These are phyloP conservation scores for Stentor coeruleus DNA, from an alignment of 73 alveolate genomes.

Conservation along the genomic window DNA sequence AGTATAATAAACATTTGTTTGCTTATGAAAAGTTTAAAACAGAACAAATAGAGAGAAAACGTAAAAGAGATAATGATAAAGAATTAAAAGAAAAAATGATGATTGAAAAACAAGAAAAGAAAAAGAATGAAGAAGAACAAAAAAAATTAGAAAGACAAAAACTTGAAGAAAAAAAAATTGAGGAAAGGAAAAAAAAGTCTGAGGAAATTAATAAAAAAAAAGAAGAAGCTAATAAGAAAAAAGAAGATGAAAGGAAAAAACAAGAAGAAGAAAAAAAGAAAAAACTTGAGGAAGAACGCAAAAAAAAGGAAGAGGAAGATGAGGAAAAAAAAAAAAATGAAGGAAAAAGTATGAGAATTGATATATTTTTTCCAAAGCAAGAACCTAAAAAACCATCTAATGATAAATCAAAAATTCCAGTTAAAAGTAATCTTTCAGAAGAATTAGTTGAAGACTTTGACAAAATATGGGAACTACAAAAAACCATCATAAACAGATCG, in stretches of 20 bases:
- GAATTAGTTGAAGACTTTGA: not conserved
- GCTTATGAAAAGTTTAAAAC: not conserved
- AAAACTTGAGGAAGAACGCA: not conserved
- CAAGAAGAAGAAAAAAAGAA: not conserved
- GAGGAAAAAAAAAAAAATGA: not conserved
- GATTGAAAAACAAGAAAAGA: not conserved
- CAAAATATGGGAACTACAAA: not conserved
- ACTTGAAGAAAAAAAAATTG: no score
- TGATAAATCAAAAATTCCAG: not conserved
- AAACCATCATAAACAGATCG: not conserved
- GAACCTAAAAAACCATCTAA: not conserved
- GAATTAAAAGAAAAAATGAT: not conserved
- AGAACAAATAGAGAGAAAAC: not conserved
- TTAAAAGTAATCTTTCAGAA: not conserved
- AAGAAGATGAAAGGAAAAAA: not conserved
- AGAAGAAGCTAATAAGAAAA: not conserved
- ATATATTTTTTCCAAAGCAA: not conserved
- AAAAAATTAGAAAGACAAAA: no score
- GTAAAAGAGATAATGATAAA: not conserved
- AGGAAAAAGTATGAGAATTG: no score
- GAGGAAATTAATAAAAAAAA: not conserved
- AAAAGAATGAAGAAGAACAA: no score
- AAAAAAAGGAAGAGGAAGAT: not conserved
- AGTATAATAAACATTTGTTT: no score
- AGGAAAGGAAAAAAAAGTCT: not conserved